Evolutionary conservation across 2,329 filamentous ascomycete genomes (phyloP).

Genomic region (Talaromyces amestolkiae): DNA sequence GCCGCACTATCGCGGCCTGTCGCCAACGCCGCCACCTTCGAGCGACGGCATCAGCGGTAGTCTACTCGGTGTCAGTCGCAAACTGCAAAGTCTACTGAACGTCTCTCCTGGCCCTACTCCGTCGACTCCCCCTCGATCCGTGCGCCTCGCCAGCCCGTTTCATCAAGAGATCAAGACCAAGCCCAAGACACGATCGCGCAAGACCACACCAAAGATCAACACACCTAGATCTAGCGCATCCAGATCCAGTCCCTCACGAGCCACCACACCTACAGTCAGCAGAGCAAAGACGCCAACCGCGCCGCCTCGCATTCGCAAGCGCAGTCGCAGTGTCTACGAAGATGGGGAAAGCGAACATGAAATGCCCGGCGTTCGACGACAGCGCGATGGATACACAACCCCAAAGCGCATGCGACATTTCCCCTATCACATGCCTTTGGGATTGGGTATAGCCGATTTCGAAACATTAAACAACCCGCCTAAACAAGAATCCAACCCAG

Average conservation of each 20-base stretch:
- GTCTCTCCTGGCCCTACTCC: constrained; percentile 33
- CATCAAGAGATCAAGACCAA: constrained; percentile 25
- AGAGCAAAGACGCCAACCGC: constrained; percentile 24
- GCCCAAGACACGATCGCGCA: constrained; percentile 29
- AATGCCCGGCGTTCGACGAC: constrained; percentile 2
- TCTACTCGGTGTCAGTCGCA: constrained; percentile 42
- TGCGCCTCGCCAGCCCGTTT: constrained; percentile 43
- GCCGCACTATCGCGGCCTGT: constrained; percentile 39
- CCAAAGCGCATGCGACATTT: constrained; percentile 46
- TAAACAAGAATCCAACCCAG: constrained; percentile 21
- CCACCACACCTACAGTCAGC: neutral
- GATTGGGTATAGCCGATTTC: constrained; percentile 45
- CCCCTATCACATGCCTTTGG: constrained; percentile 46
- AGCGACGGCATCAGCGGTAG: constrained; percentile 39
- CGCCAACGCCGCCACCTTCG: constrained; percentile 38
- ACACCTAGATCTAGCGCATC: neutral
- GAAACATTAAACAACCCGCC: constrained; percentile 33
- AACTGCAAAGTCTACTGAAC: constrained; percentile 42
- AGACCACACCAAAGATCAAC: constrained; percentile 24
- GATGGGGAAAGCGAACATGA: constrained; percentile 25
- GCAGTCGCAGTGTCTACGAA: constrained; percentile 35
- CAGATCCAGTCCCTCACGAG: neutral
- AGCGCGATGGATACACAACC: constrained; percentile 35
- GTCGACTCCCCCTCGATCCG: constrained; percentile 35
- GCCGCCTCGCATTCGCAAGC: constrained; percentile 37